Evolutionary conservation across 2,329 filamentous ascomycete genomes (phyloP).

Genomic region (Nemania serpens): DNA sequence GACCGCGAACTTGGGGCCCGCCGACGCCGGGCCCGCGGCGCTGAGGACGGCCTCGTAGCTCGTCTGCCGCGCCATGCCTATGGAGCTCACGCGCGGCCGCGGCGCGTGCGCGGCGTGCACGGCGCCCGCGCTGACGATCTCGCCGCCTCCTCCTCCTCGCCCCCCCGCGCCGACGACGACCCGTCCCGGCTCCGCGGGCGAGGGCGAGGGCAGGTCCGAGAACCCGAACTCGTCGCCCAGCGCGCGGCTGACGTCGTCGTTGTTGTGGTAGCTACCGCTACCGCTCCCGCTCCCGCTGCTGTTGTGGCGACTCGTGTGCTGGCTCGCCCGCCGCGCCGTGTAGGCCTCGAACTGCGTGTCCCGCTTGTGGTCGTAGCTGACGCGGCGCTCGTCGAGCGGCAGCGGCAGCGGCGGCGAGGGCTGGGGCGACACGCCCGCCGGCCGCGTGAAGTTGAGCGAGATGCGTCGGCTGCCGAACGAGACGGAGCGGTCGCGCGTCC

Average conservation of each 20-base stretch:
- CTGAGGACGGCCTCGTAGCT: constrained; percentile 34
- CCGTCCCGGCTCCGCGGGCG: no score
- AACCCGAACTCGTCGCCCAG: constrained; percentile 44
- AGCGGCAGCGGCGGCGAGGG: constrained; percentile 9
- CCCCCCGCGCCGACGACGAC: no score
- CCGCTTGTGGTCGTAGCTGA: constrained; percentile 50
- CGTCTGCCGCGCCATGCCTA: constrained; percentile 28
- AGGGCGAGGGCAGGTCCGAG: constrained; percentile 5
- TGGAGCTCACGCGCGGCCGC: constrained; percentile 32
- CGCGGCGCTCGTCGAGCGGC: constrained; percentile 24
- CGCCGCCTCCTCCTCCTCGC: no score
- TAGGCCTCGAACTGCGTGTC: constrained; percentile 55
- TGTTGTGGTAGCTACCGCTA: constrained; percentile 28
- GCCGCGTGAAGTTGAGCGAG: constrained; percentile 30
- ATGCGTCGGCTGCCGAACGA: constrained; percentile 33
- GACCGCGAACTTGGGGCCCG: no score
- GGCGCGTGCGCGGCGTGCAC: constrained; percentile 13
- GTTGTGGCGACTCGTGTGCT: neutral
- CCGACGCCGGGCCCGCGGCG: no score
- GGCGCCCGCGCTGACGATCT: neutral
- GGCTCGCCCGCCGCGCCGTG: constrained; percentile 42
- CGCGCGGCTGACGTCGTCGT: constrained; percentile 37
- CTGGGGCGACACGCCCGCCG: constrained; percentile 25
- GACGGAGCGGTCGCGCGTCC: constrained; percentile 28
- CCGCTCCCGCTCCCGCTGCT: neutral